Base-by-base conservation (phyloP, 768 basidiomycete genomes). In the Panellus pusillus region DNA sequence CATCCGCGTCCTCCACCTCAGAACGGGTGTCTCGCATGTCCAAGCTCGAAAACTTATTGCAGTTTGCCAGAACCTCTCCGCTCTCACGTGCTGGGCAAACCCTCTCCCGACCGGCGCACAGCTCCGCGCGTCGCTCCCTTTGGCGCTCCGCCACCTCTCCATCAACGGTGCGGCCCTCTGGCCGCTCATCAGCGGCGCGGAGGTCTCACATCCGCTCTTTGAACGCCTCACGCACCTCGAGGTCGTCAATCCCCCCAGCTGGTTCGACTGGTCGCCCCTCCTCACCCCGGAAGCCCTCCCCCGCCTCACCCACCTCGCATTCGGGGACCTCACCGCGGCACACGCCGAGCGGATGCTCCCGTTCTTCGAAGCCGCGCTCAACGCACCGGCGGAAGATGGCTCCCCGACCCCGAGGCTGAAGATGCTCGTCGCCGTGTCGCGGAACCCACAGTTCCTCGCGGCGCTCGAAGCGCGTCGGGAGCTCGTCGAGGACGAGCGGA, bases 281-380 rank as follows among this genome's bases (percentile, higher is more conserved):
- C 46, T 60, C 20, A 40, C 29, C 35, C 32, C 32, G 11, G 57
- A 44, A 12, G 19, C 44, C 3, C 64, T 74, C 13, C 68, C 71
- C 2, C 41, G 56, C 14, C 60, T 73, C 20, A 70, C 69, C 4
- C 70, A 74, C 57, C 55, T 72, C n/a, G 65, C 67, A 6, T 46
- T 74, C 9, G 70, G 72, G 2, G 61, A 66, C 28, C 54, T 72
- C 6, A 56, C 50, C 36, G 47, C 44, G 2, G n/a, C 29, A 9
- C 49, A 54, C 5, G 63, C 69, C 35, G 27, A 29, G 0, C 44
- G 63, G 24, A 43, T 67, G 36, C 36, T 67, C 40, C 44, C 47
- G 5, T 58, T 63, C 17, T 55, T 71, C 44, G 51, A 43, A 18
- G 44, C 36, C 12, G 59, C 59, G 6, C 52, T 69, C 14, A 55